Percentiles rank a stretch among this genome's conserved stretches.
These are phyloP conservation scores for Bathelium albidoporum DNA, from an alignment of 495 filamentous ascomycete species.

Conservation along the genomic window DNA sequence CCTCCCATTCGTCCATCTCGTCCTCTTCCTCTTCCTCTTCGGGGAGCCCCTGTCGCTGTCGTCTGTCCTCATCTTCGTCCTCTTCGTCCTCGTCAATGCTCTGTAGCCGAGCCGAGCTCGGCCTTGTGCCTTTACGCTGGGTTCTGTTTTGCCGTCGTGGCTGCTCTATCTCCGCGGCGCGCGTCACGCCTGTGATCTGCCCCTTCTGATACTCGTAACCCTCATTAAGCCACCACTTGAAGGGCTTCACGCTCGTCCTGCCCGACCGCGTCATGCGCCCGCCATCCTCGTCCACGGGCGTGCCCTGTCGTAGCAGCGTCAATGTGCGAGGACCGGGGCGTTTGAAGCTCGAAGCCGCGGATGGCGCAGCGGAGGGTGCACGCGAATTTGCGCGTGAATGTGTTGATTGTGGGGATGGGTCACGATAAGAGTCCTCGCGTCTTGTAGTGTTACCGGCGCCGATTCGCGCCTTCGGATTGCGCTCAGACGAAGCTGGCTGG, in stretches of 20 bases:
- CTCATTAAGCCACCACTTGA: constrained; percentile 85
- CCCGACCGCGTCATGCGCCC: constrained; percentile 45
- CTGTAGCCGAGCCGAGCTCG: constrained; percentile 14
- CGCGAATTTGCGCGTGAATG: neutral
- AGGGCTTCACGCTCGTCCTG: constrained; percentile 54
- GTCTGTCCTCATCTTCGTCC: constrained; percentile 37
- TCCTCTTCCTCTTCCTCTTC: constrained; percentile 41
- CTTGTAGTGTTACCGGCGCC: neutral
- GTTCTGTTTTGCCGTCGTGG: neutral
- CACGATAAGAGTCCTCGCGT: neutral
- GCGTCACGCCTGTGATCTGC: constrained; percentile 62
- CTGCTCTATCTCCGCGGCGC: constrained; percentile 51
- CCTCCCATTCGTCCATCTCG: constrained; percentile 49
- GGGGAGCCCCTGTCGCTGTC: neutral
- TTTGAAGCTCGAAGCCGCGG: neutral
- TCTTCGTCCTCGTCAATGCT: constrained; percentile 35
- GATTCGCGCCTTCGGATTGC: constrained; percentile 9
- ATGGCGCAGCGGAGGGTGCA: neutral
- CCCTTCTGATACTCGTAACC: constrained; percentile 56
- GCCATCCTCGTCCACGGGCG: constrained; percentile 41
- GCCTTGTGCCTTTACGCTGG: constrained; percentile 15
- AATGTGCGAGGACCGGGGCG: constrained; percentile 42
- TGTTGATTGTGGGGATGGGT: neutral
- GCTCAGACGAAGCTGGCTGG: constrained; percentile 14
- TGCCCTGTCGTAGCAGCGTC: constrained; percentile 61